Evolutionary conservation across 2,329 filamentous ascomycete genomes (phyloP).

Genomic region (Bertia moriformis): DNA sequence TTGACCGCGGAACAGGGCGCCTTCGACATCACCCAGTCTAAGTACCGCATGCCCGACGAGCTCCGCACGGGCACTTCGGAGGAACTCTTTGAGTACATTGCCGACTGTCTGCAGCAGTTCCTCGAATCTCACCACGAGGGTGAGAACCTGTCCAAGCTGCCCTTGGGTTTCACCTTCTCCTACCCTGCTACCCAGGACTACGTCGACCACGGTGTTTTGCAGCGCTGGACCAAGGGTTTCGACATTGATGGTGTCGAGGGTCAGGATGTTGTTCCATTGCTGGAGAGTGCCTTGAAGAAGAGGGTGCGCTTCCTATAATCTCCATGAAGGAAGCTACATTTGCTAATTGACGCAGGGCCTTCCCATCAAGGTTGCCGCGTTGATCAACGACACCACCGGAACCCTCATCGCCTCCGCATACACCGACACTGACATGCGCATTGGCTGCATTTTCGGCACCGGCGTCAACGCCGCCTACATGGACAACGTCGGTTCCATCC

Average conservation of each 20-base stretch:
- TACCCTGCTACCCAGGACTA: slow-evolving; percentile 51
- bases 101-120: slow-evolving; percentile 49
- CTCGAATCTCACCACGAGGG: slow-evolving; percentile 40
- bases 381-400: slow-evolving; percentile 67
- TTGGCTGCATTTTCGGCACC: slow-evolving; percentile 66
- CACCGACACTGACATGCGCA: slow-evolving; percentile 55
- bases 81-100: slow-evolving; percentile 50
- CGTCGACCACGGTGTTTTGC: slow-evolving; percentile 49
- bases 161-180: slow-evolving; percentile 51
- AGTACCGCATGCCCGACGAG: slow-evolving; percentile 49
- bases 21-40: slow-evolving; percentile 50
- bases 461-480: slow-evolving; percentile 69
- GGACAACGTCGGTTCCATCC: slow-evolving; percentile 56
- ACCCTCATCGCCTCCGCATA: slow-evolving; percentile 63
- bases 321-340: too few relatives aligned
- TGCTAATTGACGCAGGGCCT: slow-evolving; percentile 44
- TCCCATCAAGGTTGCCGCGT: slow-evolving; percentile 57
- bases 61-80: slow-evolving; percentile 44
- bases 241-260: slow-evolving; percentile 54
- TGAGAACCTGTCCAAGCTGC: slow-evolving; percentile 23
- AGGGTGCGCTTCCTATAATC: slow-evolving; percentile 20
- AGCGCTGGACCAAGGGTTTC: slow-evolving; percentile 57
- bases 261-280: slow-evolving; percentile 44
- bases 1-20: slow-evolving; percentile 42
- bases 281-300: slow-evolving; percentile 39